Base-by-base conservation (phyloP, 768 basidiomycete species). In the Boletus vinaceobasis region DNA sequence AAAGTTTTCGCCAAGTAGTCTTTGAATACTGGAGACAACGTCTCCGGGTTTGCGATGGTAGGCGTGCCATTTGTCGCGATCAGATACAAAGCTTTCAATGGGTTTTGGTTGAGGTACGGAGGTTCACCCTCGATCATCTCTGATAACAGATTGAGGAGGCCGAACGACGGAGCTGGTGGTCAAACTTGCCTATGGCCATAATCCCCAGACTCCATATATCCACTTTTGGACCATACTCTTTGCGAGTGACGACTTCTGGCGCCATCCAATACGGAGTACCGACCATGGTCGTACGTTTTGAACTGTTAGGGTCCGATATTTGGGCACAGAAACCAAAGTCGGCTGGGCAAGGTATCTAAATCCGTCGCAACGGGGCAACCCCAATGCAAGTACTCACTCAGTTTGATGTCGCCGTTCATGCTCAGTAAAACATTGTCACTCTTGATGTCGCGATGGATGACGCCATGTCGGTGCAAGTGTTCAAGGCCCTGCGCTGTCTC, bases 261-360 rank as follows among this genome's bases (percentile, higher is more conserved):
- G 95, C 95, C 95, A 98, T 97, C 95, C 95, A 98, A 70, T 98
- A 98, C 1, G 95, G 95, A 1, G 95, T 97, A 3, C 95, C 95
- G 47, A 98, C 94, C 95, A 98, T 98, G 35, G 95, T 97, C 35
- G 94, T 96, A 27, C 95, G 86, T 74, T 97, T 97, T 4, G 93
- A 85, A 59, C 88, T 85, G 9, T 85, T 85, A n/a, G 83, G 80
- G 62, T 93, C 90, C 21, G 93, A 93, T 52, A 97, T 90, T 73
- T 97, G 94, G 4, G 95, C 95, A 59, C 94, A 97, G 79, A 97
- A 98, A n/a, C 95, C 95, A 73, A 98, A 97, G 74, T 97, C 95
- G 66, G 94, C 94, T 96, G 68, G 43, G 60, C 29, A 67, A 44
- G 8, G 19, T 9, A 48, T 26, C 6, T 38, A 56, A 9, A 40